Percentiles rank a stretch among this genome's conserved stretches.
Evolutionary conservation across 495 filamentous ascomycete species (phyloP).

Genomic region (Penicillium chermesinum): DNA sequence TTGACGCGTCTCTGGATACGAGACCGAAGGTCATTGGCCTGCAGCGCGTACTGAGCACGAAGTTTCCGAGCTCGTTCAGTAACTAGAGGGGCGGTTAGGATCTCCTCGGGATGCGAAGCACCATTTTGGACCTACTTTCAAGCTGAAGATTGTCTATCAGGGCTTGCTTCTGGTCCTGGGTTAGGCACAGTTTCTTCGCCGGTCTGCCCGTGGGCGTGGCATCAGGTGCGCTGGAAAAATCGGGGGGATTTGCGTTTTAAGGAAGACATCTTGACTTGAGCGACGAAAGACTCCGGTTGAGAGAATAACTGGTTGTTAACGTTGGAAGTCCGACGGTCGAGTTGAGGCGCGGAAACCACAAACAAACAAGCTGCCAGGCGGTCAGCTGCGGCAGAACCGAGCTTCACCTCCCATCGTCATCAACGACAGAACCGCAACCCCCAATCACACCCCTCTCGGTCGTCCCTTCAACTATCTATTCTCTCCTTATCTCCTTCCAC

Average conservation of each 20-base stretch:
- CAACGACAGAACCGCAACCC: constrained; percentile 9
- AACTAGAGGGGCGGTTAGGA: constrained; percentile 46
- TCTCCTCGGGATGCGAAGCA: background rate
- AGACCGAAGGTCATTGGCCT: constrained; percentile 75
- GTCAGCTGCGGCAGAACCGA: constrained; percentile 21
- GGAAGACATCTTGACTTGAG: constrained; percentile 38
- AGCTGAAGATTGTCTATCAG: constrained; percentile 89
- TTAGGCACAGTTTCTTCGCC: constrained; percentile 58
- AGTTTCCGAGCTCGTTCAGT: constrained; percentile 88
- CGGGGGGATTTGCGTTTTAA: constrained; percentile 59
- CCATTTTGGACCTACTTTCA: constrained; percentile 61
- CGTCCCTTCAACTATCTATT: constrained; percentile 12
- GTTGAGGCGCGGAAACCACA: constrained; percentile 23
- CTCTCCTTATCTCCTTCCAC: constrained; percentile 6
- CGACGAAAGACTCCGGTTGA: constrained; percentile 19
- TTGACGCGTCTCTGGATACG: constrained; percentile 94
- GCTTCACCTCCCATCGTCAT: constrained; percentile 22
- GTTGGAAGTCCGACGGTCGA: background rate
- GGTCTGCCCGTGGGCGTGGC: constrained; percentile 54
- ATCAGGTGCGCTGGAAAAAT: constrained; percentile 27
- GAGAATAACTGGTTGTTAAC: constrained; percentile 1
- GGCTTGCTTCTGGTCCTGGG: constrained; percentile 76
- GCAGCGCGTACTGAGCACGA: constrained; percentile 82
- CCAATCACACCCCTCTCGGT: constrained; percentile 12
- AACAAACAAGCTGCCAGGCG: constrained; percentile 27